Base-by-base conservation (phyloP, 306 rosid genomes). In the Vicia faba region DNA sequence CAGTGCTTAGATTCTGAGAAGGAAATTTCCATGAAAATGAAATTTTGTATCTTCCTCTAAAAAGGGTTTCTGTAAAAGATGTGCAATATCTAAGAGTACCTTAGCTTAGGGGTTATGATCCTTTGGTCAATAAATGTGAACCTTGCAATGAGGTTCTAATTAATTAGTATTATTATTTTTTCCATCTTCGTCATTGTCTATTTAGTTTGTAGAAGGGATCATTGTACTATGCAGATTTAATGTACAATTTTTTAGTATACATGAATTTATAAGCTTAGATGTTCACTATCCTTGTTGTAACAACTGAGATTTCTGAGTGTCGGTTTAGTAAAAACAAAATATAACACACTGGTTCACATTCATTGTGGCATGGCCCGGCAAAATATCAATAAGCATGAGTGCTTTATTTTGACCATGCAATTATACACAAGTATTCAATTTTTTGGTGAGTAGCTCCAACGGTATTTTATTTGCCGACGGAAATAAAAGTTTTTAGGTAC, bases 201-300 rank as follows among this genome's bases (percentile, higher is more conserved):
- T 83, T 77, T 16, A 73, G 81, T 79, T 69, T 81, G 75, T 81
- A 76, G 84, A 76, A 72, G 76, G 76, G 80, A 58, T 70, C 77
- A 26, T 69, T 77, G 82, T 54, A 74, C 71, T 70, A 53, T 75
- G 82, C 74, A 72, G 77, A 80, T 71, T 81, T 72, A 23, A 43
- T 78, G 82, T 83, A 76, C 74, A 80, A 81, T 82, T 83, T 74
- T 87, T 86, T 72, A 71, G 56, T 66, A 78, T 69, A 76, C 82
- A 77, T 76, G 77, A 83, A 76, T 74, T 75, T 68, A 82, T 73
- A 56, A 69, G 79, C 58, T 67, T 45, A 53, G 67, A 12, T 33
- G 9, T 33, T 33, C 9, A 33, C 8, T 33, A 33, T 33, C 38
- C 38, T 33, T 33, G 38, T 33, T 33, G 36, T 31, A 1, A 33